Percentiles rank a stretch among this genome's conserved stretches.
Conservation (phyloP, 2,329 filamentous ascomycete species). For the Penicillium fuscoglaucum region DNA sequence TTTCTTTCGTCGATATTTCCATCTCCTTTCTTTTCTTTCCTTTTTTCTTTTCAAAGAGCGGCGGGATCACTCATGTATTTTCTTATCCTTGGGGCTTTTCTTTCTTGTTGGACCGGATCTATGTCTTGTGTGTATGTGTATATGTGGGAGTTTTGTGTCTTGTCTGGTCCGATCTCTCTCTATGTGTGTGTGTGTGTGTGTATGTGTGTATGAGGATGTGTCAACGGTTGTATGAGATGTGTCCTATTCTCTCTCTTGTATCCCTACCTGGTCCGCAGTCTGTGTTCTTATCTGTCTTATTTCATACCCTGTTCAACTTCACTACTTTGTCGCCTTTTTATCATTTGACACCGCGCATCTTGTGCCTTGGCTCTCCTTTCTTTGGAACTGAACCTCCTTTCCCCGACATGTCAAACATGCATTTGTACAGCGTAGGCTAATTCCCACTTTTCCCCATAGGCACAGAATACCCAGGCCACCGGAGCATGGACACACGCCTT, state of each 20-base stretch:
- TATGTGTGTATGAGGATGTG: constrained; percentile 18
- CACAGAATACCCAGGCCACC: constrained; percentile 52
- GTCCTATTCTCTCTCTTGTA: constrained; percentile 26
- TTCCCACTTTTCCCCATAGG: constrained; percentile 37
- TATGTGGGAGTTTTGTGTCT: constrained; percentile 16
- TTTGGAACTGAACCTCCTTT: constrained; percentile 13
- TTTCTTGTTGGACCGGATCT: constrained; percentile 8
- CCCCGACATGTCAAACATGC: constrained; percentile 18
- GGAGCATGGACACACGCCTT: constrained; percentile 59
- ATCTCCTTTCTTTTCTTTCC: neutral
- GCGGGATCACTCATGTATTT: constrained; percentile 14
- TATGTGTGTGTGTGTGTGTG: constrained; percentile 2
- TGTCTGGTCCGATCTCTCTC: neutral
- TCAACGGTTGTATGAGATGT: constrained; percentile 18
- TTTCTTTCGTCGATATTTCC: constrained; percentile 12
- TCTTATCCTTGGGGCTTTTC: constrained; percentile 3
- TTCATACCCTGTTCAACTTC: constrained; percentile 30
- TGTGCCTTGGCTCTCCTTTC: constrained; percentile 21
- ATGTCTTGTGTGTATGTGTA: constrained; percentile 18
- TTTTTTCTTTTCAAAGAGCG: constrained; percentile 12
- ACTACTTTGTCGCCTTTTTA: constrained; percentile 16
- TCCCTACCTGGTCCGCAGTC: constrained; percentile 33
- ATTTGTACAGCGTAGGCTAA: constrained; percentile 45
- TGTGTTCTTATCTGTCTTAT: constrained; percentile 9
- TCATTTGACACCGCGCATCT: constrained; percentile 23